phyloP scores from a whole-genome alignment of 306 rosid genomes.

The Fagus crenata region DNA sequence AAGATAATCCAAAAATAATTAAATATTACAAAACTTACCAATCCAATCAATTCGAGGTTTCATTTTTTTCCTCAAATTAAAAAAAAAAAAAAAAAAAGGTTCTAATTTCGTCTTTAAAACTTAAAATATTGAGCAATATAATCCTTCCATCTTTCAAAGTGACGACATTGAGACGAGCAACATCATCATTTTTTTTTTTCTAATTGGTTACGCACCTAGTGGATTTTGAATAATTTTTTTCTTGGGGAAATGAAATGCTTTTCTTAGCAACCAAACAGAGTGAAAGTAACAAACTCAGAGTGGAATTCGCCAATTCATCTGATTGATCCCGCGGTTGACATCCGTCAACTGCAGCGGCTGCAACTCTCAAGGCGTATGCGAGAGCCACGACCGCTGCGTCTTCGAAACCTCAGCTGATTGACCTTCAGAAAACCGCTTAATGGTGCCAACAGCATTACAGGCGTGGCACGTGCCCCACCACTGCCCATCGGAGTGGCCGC shows the following conservation, averaged over 20 bases:
- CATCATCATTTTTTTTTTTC: too few species aligned
- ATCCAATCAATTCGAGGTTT: neutral
- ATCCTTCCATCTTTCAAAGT: too few species aligned
- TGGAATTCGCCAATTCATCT: conserved; percentile 60
- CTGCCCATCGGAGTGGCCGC: conserved; percentile 61
- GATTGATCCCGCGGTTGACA: conserved; percentile 59
- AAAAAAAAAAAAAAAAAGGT: too few species aligned
- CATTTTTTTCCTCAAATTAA: too few species aligned
- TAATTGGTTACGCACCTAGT: too few species aligned
- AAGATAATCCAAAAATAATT: neutral
- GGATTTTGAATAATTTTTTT: neutral
- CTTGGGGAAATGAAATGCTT: neutral
- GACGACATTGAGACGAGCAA: too few species aligned
- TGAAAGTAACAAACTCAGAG: conserved; percentile 43
- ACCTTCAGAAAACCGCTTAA: conserved; percentile 50
- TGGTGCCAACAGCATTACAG: conserved; percentile 41
- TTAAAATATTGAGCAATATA: too few species aligned
- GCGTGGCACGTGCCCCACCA: conserved; percentile 82
- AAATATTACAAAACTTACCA: neutral
- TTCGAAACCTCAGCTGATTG: conserved; percentile 50
- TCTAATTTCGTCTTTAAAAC: too few species aligned
- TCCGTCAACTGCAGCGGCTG: conserved; percentile 62
- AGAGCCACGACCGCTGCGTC: conserved; percentile 64
- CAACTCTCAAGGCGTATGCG: conserved; percentile 37
- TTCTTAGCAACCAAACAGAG: conserved; percentile 22